Percentiles rank a stretch among this genome's conserved stretches.
Evolutionary conservation across 169 alveolate species (phyloP).

Genomic region (Plasmodium knowlesi): DNA sequence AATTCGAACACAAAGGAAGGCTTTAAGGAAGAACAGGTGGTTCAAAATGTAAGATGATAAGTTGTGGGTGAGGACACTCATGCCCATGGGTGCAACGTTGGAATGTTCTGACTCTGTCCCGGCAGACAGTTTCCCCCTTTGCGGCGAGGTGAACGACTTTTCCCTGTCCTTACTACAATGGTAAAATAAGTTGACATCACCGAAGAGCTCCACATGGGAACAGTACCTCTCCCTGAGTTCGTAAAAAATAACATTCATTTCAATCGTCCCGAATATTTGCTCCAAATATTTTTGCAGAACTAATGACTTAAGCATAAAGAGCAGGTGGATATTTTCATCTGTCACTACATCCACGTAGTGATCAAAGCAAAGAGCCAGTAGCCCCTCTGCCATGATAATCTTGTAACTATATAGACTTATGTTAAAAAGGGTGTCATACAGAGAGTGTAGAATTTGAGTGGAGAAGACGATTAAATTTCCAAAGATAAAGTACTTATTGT

Average conservation of each 20-base stretch:
- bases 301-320: constrained; percentile 31
- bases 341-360: constrained; percentile 7
- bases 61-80: not conserved
- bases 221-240: constrained; percentile 68
- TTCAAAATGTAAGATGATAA: constrained; percentile 9
- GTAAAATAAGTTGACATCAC: constrained; percentile 50
- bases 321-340: constrained; percentile 22
- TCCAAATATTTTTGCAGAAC: constrained; percentile 52
- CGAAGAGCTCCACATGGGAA: constrained; percentile 50
- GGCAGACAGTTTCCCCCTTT: not conserved
- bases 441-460: constrained; percentile 12
- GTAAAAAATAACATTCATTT: constrained; percentile 69
- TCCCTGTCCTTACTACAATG: not conserved
- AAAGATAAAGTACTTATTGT: constrained; percentile 38
- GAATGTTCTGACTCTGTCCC: not conserved
- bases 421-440: constrained; percentile 59
- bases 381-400: constrained; percentile 60
- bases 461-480: constrained; percentile 59
- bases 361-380: constrained; percentile 49
- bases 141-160: not conserved
- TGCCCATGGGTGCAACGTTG: not conserved
- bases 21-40: constrained; percentile 34
- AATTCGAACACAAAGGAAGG: constrained; percentile 51
- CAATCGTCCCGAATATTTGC: constrained; percentile 30
- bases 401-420: constrained; percentile 45